Evolutionary conservation across 306 rosid species (phyloP).

Genomic region (Sphenostylis stenocarpa): DNA sequence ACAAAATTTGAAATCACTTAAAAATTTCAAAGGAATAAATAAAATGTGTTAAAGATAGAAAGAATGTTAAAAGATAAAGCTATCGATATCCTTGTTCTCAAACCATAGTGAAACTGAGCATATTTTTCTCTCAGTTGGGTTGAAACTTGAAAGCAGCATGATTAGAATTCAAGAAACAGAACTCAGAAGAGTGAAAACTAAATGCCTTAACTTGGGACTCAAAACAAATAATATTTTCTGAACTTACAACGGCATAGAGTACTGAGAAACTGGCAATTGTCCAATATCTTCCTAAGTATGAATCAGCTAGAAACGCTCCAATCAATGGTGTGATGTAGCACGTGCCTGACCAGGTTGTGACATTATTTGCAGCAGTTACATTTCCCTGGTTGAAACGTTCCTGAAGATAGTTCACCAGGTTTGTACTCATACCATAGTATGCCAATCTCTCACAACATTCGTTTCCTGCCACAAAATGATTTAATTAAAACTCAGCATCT

Average conservation of each 20-base stretch:
- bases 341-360: constrained; percentile 85
- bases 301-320: constrained; percentile 93
- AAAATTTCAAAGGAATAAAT: background rate
- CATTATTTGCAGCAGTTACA: constrained; percentile 61
- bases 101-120: background rate
- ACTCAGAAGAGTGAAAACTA: background rate
- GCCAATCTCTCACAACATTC: constrained; percentile 94
- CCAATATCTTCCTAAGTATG: constrained; percentile 96
- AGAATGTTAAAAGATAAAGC: background rate
- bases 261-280: constrained; percentile 75
- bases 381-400: constrained; percentile 62
- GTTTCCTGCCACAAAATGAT: constrained; percentile 52
- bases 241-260: constrained; percentile 69
- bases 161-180: background rate
- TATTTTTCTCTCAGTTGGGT: background rate
- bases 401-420: constrained; percentile 82
- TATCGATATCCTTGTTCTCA: background rate
- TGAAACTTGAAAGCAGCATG: constrained; percentile 13
- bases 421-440: constrained; percentile 85
- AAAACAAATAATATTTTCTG: background rate
- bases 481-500: background rate
- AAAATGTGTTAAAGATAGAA: background rate
- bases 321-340: constrained; percentile 81
- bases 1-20: background rate
- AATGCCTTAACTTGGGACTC: background rate